These are phyloP conservation scores for Hevea brasiliensis DNA, from an alignment of 345 rosid genomes.

Conservation along the genomic window DNA sequence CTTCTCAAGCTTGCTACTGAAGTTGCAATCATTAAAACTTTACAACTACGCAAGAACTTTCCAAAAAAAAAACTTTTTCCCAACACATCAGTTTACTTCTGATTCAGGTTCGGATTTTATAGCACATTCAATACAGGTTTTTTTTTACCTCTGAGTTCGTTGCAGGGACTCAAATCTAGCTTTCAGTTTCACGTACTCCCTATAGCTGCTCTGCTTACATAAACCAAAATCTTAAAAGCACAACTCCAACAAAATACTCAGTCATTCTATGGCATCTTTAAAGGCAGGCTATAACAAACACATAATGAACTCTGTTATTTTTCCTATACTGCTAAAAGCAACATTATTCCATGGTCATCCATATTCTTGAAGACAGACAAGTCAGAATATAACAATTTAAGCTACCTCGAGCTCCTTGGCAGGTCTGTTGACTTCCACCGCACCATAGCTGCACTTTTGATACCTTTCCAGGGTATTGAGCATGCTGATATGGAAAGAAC, in stretches of 20 bases:
- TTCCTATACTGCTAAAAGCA: not conserved
- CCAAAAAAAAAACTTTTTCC: not conserved
- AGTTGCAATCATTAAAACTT: not conserved
- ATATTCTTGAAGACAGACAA: not conserved
- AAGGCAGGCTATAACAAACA: not conserved
- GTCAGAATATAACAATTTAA: not conserved
- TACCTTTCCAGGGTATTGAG: constrained; percentile 87
- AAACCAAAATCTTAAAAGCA: not conserved
- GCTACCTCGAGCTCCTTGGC: constrained; percentile 85
- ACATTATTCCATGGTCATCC: not conserved
- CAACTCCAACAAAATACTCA: not conserved
- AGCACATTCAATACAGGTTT: not conserved
- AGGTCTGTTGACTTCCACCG: constrained; percentile 82
- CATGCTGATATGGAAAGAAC: constrained; percentile 57
- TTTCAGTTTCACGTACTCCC: constrained; percentile 89
- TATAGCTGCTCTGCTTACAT: constrained; percentile 64
- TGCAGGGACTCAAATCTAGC: constrained; percentile 71
- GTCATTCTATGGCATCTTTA: not conserved
- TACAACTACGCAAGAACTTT: not conserved
- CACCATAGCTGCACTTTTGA: constrained; percentile 91
- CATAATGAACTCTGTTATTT: no score
- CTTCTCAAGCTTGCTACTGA: not conserved
- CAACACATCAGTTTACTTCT: not conserved
- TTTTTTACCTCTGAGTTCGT: constrained; percentile 71
- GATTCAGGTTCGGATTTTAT: not conserved